A percentile compares a stretch with the other conserved stretches of the same genome.
Conservation (phyloP, 306 rosid genomes). For the Potentilla sterilis region DNA sequence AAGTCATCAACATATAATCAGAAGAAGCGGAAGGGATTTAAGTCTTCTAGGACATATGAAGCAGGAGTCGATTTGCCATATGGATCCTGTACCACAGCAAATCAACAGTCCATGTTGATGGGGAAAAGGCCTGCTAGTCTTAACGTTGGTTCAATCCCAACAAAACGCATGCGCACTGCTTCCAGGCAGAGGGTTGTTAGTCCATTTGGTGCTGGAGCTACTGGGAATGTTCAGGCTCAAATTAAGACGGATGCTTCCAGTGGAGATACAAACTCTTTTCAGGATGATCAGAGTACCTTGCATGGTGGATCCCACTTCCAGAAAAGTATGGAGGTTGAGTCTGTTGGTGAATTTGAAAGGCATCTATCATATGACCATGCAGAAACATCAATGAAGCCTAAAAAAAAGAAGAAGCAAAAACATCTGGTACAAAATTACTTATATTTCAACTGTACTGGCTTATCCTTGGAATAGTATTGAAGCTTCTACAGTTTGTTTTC, state of each 20-base stretch:
- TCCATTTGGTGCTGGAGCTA: constrained; percentile 60
- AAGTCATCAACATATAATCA: constrained; percentile 49
- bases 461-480: constrained; percentile 11
- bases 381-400: constrained; percentile 85
- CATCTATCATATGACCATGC: constrained; percentile 72
- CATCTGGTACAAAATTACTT: constrained; percentile 55
- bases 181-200: constrained; percentile 82
- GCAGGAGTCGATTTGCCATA: constrained; percentile 66
- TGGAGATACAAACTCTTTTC: constrained; percentile 96
- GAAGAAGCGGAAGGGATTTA: constrained; percentile 58
- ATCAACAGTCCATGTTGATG: constrained; percentile 52
- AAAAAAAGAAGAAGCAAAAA: constrained; percentile 91
- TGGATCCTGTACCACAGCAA: constrained; percentile 49
- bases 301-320: constrained; percentile 76
- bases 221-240: constrained; percentile 60
- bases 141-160: constrained; percentile 74
- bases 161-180: constrained; percentile 88
- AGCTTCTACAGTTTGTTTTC: constrained; percentile 17
- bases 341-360: constrained; percentile 77
- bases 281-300: constrained; percentile 89
- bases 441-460: constrained; percentile 21
- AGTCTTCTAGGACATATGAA: constrained; percentile 55
- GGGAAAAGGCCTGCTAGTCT: constrained; percentile 79
- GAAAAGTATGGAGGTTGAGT: constrained; percentile 90
- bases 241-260: constrained; percentile 94